A percentile compares a stretch with the other conserved stretches of the same genome.
Conservation (phyloP, 202 grass and related monocot species). For the Brachypodium distachyon region DNA sequence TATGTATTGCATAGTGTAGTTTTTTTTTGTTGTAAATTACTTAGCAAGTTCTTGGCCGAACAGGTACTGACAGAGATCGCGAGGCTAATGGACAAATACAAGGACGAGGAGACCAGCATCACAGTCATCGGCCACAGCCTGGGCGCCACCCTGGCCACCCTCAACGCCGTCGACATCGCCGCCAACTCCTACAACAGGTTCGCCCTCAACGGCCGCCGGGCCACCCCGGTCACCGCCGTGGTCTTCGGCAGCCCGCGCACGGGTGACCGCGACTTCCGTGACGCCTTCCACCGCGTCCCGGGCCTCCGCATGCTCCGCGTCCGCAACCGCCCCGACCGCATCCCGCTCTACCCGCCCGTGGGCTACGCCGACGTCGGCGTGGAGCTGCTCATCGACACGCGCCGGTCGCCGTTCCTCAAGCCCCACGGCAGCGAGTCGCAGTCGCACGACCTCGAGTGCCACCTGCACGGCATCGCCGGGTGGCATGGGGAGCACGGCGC, state of each 20-base stretch:
- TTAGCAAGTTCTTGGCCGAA: neutral
- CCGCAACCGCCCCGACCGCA: slow-evolving; percentile 52
- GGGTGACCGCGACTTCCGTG: slow-evolving; percentile 44
- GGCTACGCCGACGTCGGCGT: slow-evolving; percentile 69
- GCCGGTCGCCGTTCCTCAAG: slow-evolving; percentile 65
- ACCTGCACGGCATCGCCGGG: slow-evolving; percentile 78
- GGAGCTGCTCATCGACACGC: slow-evolving; percentile 62
- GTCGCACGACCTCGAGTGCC: slow-evolving; percentile 81
- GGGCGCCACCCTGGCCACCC: slow-evolving; percentile 64
- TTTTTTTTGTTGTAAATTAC: neutral
- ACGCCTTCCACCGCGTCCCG: slow-evolving; percentile 43
- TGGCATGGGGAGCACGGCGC: slow-evolving; percentile 29
- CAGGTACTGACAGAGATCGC: slow-evolving; percentile 66
- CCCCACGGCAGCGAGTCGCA: slow-evolving; percentile 34
- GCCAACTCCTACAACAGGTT: slow-evolving; percentile 45
- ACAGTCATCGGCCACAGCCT: slow-evolving; percentile 80
- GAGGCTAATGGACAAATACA: slow-evolving; percentile 59
- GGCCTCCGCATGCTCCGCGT: slow-evolving; percentile 66
- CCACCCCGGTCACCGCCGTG: slow-evolving; percentile 49
- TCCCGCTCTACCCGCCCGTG: slow-evolving; percentile 56
- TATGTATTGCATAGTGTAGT: neutral
- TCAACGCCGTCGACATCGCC: slow-evolving; percentile 61
- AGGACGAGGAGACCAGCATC: slow-evolving; percentile 76
- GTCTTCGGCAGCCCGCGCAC: slow-evolving; percentile 84
- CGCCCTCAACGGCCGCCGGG: neutral